These are phyloP conservation scores for Apiotrichum akiyoshidainum DNA, from an alignment of 1,284 basidiomycete species.

Conservation along the genomic window DNA sequence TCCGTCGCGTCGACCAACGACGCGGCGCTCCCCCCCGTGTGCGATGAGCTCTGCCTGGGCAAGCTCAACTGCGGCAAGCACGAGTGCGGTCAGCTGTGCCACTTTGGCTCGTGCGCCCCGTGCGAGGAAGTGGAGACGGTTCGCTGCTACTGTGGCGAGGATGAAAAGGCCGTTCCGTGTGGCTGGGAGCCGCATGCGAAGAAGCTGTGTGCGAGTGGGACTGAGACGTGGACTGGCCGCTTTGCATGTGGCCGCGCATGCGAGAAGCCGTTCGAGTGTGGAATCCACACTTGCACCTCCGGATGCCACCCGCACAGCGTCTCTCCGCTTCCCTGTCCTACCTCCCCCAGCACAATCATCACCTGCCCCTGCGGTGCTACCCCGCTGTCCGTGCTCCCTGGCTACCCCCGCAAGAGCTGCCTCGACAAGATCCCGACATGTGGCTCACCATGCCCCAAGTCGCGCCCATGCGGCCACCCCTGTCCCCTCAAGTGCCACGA, in stretches of 20 bases:
- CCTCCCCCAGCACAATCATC: conserved; percentile 63
- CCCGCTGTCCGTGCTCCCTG: conserved; percentile 52
- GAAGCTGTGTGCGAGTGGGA: conserved; percentile 34
- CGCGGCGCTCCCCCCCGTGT: conserved; percentile 57
- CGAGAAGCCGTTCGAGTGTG: conserved; percentile 69
- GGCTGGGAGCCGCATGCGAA: conserved; percentile 57
- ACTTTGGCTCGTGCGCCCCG: conserved; percentile 65
- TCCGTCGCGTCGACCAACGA: conserved; percentile 51
- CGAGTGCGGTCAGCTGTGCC: conserved; percentile 57
- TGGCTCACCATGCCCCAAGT: conserved; percentile 63
- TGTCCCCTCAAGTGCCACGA: conserved; percentile 60
- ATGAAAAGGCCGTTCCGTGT: conserved; percentile 61
- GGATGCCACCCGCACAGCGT: conserved; percentile 66
- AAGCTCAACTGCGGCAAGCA: conserved; percentile 68
- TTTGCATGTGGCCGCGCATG: conserved; percentile 67
- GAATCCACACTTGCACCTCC: conserved; percentile 66
- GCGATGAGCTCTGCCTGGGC: conserved; percentile 63
- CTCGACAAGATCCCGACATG: conserved; percentile 77
- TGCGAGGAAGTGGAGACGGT: conserved; percentile 60
- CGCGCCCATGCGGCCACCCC: conserved; percentile 63
- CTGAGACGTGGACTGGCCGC: conserved; percentile 62
- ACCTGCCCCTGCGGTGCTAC: conserved; percentile 78
- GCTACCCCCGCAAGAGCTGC: conserved; percentile 60
- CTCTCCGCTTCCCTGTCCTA: conserved; percentile 63
- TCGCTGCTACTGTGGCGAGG: conserved; percentile 74